Base-by-base conservation (phyloP, 768 basidiomycete genomes). In the Mrakia frigida region DNA sequence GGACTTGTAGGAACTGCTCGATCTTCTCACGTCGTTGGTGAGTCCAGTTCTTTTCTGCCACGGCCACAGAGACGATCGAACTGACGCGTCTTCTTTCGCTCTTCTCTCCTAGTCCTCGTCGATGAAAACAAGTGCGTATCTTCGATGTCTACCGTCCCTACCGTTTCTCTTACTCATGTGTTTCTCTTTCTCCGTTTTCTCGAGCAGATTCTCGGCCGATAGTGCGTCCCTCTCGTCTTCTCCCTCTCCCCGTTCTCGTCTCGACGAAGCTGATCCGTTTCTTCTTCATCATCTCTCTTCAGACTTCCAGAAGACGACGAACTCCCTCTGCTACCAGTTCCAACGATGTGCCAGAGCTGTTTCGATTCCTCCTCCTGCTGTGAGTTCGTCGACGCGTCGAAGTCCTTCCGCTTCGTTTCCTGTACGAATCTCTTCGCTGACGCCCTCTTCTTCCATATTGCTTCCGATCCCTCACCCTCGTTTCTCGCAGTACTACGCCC, bases 271-370 rank as follows among this genome's bases (percentile, higher is more conserved):
- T 39, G 18, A n/a, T 6, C 25, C 11, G 14, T 14, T 18, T n/a
- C 21, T 37, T 68, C 1, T 35, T 33, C 14, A 59, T 18, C 23
- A 0, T 14, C 28, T 56, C 9, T 25, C 1, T 11, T 37, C 25
- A 68, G 65, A 10, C 31, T 61, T 63, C 25, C 33, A 46, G 41
- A 50, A 59, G 50, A 46, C 13, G 7, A 31, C 74, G 3, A 80
- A 79, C 77, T 76, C 76, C 16, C 77, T 81, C 28, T 81, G 74
- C 61, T 80, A 79, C 79, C 43, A 65, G 60, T 80, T 77, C 65
- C 79, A 76, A 6, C 74, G 81, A 14, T 79, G 80, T 4, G 80
- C 81, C 7, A 76, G 80, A 53, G 73, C 80, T n/a, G 79, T 80
- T 56, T 76, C 63, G 77, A 75, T 73, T 33, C 69, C 69, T 46